A percentile compares a stretch with the other conserved stretches of the same genome.
Evolutionary conservation across 2,329 filamentous ascomycete species (phyloP).

Genomic region (Drechslerella stenobrocha): DNA sequence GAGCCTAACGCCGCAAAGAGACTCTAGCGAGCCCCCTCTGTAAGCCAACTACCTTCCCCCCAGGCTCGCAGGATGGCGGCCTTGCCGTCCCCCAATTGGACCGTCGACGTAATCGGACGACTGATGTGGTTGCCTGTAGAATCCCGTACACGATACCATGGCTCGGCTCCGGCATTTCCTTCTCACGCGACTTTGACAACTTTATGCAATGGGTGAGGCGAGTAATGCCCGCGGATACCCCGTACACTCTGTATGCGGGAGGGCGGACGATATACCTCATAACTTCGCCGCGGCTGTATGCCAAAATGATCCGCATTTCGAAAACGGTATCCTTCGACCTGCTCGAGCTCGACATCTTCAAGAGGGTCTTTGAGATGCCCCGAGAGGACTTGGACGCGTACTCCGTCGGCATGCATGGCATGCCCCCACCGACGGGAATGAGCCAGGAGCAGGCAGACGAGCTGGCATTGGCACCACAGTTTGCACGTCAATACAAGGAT

Average conservation of each 20-base stretch:
- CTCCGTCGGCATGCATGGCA: slow-evolving; percentile 32
- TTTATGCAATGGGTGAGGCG: slow-evolving; percentile 34
- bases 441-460: slow-evolving; percentile 16
- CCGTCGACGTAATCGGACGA: no score
- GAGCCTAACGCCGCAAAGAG: slow-evolving; percentile 5
- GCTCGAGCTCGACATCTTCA: slow-evolving; percentile 29
- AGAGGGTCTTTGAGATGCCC: slow-evolving; percentile 29
- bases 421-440: slow-evolving; percentile 23
- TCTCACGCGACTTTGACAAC: slow-evolving; percentile 22
- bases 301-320: slow-evolving; percentile 28
- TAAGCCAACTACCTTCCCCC: slow-evolving; percentile 4
- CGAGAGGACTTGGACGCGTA: slow-evolving; percentile 21
- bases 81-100: no score
- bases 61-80: no score
- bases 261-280: slow-evolving; percentile 32
- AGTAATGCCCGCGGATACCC: slow-evolving; percentile 22
- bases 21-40: slow-evolving; percentile 31
- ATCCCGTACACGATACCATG: slow-evolving; percentile 37
- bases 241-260: slow-evolving; percentile 20
- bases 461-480: slow-evolving; percentile 17
- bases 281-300: slow-evolving; percentile 29
- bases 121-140: slow-evolving; percentile 3
- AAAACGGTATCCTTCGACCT: slow-evolving; percentile 41
- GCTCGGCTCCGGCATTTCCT: slow-evolving; percentile 31
- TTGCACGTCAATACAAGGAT: slow-evolving; percentile 23